A percentile compares a stretch with the other conserved stretches of the same genome.
phyloP scores from a whole-genome alignment of 768 basidiomycete species.

The Tylopilus plumbeoviolaceoides region DNA sequence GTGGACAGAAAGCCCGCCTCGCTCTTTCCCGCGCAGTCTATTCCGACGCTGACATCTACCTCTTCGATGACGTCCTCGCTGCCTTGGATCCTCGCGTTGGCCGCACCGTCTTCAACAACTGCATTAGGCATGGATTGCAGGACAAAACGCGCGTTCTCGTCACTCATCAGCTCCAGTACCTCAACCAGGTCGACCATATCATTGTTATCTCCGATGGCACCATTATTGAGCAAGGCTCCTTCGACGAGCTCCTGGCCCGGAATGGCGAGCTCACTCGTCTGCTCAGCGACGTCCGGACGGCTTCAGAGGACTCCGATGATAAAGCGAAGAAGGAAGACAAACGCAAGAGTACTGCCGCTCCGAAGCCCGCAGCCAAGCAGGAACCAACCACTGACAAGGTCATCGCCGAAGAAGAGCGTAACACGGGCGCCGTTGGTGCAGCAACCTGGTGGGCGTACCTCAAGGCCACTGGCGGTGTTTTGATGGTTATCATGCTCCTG shows the following conservation, averaged over 20 bases:
- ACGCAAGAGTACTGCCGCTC: constrained; percentile 17
- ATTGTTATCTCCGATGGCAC: constrained; percentile 44
- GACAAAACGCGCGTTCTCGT: constrained; percentile 28
- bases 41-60: constrained; percentile 37
- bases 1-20: constrained; percentile 49
- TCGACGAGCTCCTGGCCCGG: constrained; percentile 33
- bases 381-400: constrained; percentile 10
- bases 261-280: constrained; percentile 27
- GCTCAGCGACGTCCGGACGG: constrained; percentile 18
- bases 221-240: constrained; percentile 44
- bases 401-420: constrained; percentile 26
- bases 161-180: constrained; percentile 31
- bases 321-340: constrained; percentile 15
- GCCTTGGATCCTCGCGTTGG: constrained; percentile 46
- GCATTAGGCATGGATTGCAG: constrained; percentile 19
- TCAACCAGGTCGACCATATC: constrained; percentile 39
- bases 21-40: constrained; percentile 45
- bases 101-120: constrained; percentile 28
- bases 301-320: constrained; percentile 4
- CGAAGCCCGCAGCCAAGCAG: constrained; percentile 10
- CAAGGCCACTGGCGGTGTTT: constrained; percentile 25
- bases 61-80: constrained; percentile 45
- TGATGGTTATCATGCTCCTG: constrained; percentile 18
- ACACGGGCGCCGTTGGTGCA: constrained; percentile 20
- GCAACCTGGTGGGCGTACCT: constrained; percentile 31